Base-by-base conservation (phyloP, 2,329 filamentous ascomycete species). In the Fusarium foetens region DNA sequence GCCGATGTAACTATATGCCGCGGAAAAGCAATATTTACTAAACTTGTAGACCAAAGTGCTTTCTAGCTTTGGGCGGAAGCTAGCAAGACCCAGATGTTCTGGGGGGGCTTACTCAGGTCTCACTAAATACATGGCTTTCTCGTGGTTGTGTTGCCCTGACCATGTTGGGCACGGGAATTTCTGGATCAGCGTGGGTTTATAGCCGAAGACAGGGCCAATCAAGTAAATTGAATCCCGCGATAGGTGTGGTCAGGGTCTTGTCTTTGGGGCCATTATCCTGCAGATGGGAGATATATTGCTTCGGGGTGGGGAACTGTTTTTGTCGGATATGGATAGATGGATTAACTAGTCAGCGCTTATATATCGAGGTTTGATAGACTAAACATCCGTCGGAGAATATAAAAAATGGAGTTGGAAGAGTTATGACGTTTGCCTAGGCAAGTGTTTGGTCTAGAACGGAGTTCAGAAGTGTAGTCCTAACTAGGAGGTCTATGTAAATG, bases 51-150 rank as follows among this genome's bases (percentile, higher is more conserved):
- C 11, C 2, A 29, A 23, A 33, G 16, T 33, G 17, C 25, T 16
- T 23, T 33, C 38, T 33, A n/a, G 57, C 11, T 23, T 27, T 8
- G 46, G 29, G 11, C n/a, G 12, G 49, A 23, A 35, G 23, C n/a
- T 33, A 33, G n/a, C 29, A 52, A 31, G 12, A 21, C 13, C 31
- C 17, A 36, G 27, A 54, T n/a, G 46, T 17, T 29, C 27, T 41
- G 5, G 25, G 23, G 19, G 21, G 25, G 55, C 42, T 51, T 51
- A 38, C 25, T 58, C 23, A 46, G 35, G 59, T 62, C 41, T 46
- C 52, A 62, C 59, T 36, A 39, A 46, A 62, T 52, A 58, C 59
- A 58, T 62, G 59, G 52, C n/a, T 33, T 41, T 58, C 52, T 59
- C 59, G 42, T 62, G 59, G 52, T 13, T n/a, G 27, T 58, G 35